Conservation (phyloP, 495 filamentous ascomycete species). For the Aspergillus ostianus region DNA sequence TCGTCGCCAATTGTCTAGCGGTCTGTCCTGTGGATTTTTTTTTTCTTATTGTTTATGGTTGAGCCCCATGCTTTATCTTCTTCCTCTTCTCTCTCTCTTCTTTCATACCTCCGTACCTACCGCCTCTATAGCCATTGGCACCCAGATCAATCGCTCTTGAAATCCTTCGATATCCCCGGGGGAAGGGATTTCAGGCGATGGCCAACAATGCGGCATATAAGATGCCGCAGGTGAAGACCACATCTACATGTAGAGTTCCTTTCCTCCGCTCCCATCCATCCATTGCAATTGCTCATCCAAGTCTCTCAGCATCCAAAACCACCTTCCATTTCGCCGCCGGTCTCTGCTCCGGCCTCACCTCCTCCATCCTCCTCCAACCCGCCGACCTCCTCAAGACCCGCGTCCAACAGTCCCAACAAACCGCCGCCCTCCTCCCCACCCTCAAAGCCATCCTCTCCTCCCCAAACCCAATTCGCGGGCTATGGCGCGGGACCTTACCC, state of each 20-base stretch:
- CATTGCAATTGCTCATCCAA: conserved; percentile 1
- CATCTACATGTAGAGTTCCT: conserved; percentile 27
- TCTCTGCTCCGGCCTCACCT: conserved; percentile 79
- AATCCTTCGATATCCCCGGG: conserved; percentile 5
- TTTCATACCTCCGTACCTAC: no score
- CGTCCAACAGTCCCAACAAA: conserved; percentile 65
- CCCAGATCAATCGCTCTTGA: not conserved
- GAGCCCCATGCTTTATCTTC: not conserved
- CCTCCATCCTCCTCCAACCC: conserved; percentile 88
- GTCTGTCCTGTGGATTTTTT: not conserved
- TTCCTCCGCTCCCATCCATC: not conserved
- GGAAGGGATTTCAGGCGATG: conserved; percentile 20
- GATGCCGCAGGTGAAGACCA: conserved; percentile 35
- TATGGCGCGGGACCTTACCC: conserved; percentile 94
- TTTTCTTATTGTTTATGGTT: not conserved
- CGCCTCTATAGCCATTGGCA: not conserved
- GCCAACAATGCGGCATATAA: conserved; percentile 36
- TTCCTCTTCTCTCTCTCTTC: not conserved
- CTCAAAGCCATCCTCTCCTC: conserved; percentile 65
- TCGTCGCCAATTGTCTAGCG: not conserved
- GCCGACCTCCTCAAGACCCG: conserved; percentile 96
- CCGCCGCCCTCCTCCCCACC: conserved; percentile 63
- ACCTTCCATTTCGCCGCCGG: conserved; percentile 87
- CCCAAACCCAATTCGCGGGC: conserved; percentile 61
- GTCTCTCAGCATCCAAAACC: conserved; percentile 41